Evolutionary conservation across 257 asterid species (phyloP).

Genomic region (Sherardia arvensis): DNA sequence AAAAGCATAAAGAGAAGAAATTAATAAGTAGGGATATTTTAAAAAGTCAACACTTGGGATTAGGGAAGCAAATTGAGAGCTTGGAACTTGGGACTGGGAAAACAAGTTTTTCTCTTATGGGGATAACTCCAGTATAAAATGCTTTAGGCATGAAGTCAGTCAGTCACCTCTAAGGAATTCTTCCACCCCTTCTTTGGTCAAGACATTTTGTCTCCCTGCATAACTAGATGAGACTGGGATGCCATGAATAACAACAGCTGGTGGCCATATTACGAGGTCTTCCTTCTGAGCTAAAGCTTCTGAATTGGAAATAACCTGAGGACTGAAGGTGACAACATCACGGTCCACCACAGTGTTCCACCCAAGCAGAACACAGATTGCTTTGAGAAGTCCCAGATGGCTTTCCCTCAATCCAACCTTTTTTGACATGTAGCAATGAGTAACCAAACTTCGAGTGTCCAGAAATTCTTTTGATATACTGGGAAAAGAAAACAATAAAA

Average conservation of each 20-base stretch:
- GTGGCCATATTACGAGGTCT: slow-evolving; percentile 36
- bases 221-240: slow-evolving; percentile 4
- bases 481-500: neutral
- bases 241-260: slow-evolving; percentile 21
- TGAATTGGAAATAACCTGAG: slow-evolving; percentile 17
- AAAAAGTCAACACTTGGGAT: neutral
- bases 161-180: slow-evolving; percentile 28
- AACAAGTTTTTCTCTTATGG: neutral
- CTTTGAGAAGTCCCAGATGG: slow-evolving; percentile 34
- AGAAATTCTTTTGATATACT: slow-evolving; percentile 23
- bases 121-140: neutral
- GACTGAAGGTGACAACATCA: slow-evolving; percentile 13
- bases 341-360: slow-evolving; percentile 23
- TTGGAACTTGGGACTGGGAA: no score
- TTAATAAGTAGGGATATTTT: neutral
- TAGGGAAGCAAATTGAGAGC: neutral
- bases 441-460: slow-evolving; percentile 25
- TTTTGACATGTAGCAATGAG: slow-evolving; percentile 26
- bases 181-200: slow-evolving; percentile 16
- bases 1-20: neutral
- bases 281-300: slow-evolving; percentile 27
- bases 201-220: slow-evolving; percentile 11
- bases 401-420: slow-evolving; percentile 26
- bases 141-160: neutral
- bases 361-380: slow-evolving; percentile 34